These are phyloP conservation scores for Mrakia blollopis DNA, from an alignment of 768 basidiomycete species.

Conservation along the genomic window DNA sequence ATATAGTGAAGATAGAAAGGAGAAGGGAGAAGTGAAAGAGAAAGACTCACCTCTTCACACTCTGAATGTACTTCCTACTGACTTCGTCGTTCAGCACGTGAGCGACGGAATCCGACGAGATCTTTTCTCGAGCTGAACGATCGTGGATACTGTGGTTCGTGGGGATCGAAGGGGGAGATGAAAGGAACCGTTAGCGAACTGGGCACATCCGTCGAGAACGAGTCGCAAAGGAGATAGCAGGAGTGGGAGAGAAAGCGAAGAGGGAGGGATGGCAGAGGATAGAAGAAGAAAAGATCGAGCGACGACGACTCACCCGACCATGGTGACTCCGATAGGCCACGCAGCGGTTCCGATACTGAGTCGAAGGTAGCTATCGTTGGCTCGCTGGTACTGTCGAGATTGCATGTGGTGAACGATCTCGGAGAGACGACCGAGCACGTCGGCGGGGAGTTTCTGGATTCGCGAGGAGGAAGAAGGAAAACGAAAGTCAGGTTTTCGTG, in stretches of 20 bases:
- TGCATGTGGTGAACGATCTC: conserved; percentile 98
- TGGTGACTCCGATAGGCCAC: conserved; percentile 99
- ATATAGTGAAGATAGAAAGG: too few species aligned
- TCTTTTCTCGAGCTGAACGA: conserved; percentile 95
- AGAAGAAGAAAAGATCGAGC: neutral
- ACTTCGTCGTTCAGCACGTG: conserved; percentile 99
- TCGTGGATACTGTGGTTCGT: conserved; percentile 69
- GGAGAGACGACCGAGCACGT: conserved; percentile 76
- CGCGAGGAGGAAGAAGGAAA: neutral
- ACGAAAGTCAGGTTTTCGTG: neutral
- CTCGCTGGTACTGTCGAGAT: conserved; percentile 85
- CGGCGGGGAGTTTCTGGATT: conserved; percentile 63
- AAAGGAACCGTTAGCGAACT: neutral
- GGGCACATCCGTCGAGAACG: too few species aligned
- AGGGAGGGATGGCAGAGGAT: neutral
- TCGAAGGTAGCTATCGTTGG: conserved; percentile 95
- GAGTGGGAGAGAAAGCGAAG: neutral
- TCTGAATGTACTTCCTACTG: conserved; percentile 97
- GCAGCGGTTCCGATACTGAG: conserved; percentile 97
- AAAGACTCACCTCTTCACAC: conserved; percentile 68
- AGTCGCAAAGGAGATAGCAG: too few species aligned
- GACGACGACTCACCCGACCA: conserved; percentile 96
- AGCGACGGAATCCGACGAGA: conserved; percentile 92
- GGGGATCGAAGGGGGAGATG: conserved; percentile 38
- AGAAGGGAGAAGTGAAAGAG: neutral